phyloP scores from a whole-genome alignment of 1,284 basidiomycete species.

The Pseudozyma hubeiensis region DNA sequence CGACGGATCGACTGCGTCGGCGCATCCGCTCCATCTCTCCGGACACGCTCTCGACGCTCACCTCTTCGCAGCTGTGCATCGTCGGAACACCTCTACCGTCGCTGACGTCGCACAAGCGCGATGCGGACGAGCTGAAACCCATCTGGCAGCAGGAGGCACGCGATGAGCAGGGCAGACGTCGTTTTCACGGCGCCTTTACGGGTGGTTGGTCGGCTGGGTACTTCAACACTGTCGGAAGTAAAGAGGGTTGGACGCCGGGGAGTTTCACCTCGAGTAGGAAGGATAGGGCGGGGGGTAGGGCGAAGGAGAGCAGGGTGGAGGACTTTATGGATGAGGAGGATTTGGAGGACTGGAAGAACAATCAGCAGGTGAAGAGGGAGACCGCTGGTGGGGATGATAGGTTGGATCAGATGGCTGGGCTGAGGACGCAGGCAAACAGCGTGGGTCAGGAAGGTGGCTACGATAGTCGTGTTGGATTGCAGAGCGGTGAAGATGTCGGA shows the following conservation, averaged over 20 bases:
- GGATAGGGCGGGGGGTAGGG: constrained; percentile 13
- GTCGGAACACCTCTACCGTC: constrained; percentile 92
- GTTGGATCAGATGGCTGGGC: constrained; percentile 9
- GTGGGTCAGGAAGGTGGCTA: not conserved
- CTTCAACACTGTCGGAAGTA: constrained; percentile 94
- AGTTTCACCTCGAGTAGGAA: constrained; percentile 76
- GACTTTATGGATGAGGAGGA: constrained; percentile 99
- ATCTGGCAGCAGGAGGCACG: constrained; percentile 97
- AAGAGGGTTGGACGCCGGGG: constrained; percentile 95
- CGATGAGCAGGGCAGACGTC: constrained; percentile 90
- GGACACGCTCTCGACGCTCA: constrained; percentile 78
- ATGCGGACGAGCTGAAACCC: constrained; percentile 91
- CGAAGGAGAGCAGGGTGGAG: constrained; percentile 74
- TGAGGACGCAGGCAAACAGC: not conserved
- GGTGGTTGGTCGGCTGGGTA: constrained; percentile 98
- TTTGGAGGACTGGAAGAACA: constrained; percentile 81
- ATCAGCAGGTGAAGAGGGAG: constrained; percentile 73
- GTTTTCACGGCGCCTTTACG: constrained; percentile 96
- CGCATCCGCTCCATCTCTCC: constrained; percentile 83
- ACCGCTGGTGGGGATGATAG: constrained; percentile 7
- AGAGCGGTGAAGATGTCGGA: constrained; percentile 23
- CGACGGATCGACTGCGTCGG: constrained; percentile 72
- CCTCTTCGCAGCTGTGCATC: constrained; percentile 85
- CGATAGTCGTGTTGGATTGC: not conserved
- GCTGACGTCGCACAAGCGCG: constrained; percentile 83